These are phyloP conservation scores for Ustilago nuda DNA, from an alignment of 1,284 basidiomycete genomes.

Conservation along the genomic window DNA sequence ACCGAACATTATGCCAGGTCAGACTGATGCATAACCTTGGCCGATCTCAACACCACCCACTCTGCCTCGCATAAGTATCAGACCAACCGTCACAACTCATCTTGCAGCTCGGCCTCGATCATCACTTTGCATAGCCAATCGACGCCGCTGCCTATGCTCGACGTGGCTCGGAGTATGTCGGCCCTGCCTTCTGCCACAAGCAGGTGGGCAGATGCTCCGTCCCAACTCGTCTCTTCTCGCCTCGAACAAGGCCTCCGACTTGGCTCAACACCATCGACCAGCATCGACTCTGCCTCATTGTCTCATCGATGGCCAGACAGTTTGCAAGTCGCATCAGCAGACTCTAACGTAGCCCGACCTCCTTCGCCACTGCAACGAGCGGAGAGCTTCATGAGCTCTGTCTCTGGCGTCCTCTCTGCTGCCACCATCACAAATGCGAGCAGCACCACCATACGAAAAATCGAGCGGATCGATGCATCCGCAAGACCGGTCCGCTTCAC, in stretches of 20 bases:
- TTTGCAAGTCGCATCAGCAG: conserved; percentile 6
- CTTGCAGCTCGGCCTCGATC: background rate
- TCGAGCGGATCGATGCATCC: conserved; percentile 19
- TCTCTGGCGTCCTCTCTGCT: conserved; percentile 21
- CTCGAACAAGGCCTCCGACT: conserved; percentile 39
- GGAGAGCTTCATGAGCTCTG: conserved; percentile 45
- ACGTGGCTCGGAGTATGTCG: conserved; percentile 31
- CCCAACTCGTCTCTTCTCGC: conserved; percentile 42
- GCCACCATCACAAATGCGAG: conserved; percentile 47
- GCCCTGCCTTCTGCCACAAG: conserved; percentile 10
- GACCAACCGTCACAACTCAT: background rate
- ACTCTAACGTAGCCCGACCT: background rate
- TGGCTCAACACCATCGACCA: conserved; percentile 21
- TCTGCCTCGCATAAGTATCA: background rate
- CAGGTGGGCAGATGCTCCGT: conserved; percentile 31
- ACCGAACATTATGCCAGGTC: background rate
- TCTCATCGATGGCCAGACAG: conserved; percentile 15
- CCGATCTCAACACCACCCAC: background rate
- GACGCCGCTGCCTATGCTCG: conserved; percentile 15
- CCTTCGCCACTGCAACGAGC: conserved; percentile 21
- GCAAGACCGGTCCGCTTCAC: conserved; percentile 35
- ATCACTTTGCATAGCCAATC: background rate
- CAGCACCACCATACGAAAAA: conserved; percentile 42
- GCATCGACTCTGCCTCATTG: conserved; percentile 24
- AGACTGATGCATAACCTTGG: background rate